phyloP scores from a whole-genome alignment of 495 filamentous ascomycete genomes.

The Daldinia grandis region DNA sequence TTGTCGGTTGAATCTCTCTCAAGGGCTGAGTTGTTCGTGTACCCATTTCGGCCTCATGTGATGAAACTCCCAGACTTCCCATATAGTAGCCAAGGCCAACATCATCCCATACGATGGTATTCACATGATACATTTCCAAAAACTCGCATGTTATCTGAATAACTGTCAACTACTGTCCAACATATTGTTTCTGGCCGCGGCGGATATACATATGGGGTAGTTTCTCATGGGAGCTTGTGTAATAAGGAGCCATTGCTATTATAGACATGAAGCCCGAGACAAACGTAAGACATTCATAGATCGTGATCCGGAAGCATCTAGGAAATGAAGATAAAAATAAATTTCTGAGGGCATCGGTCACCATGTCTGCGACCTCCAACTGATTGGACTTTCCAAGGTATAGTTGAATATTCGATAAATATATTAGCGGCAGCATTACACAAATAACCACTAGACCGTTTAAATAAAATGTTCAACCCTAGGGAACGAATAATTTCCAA shows the following conservation, averaged over 20 bases:
- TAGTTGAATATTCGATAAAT: not conserved
- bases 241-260: not conserved
- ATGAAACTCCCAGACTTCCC: not conserved
- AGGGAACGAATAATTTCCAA: not conserved
- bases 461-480: not conserved
- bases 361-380: not conserved
- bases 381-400: not conserved
- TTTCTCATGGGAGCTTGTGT: constrained; percentile 2
- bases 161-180: constrained; percentile 1
- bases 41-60: constrained; percentile 5
- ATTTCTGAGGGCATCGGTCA: not conserved
- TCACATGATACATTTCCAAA: constrained; percentile 1
- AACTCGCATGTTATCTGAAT: not conserved
- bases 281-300: constrained; percentile 41
- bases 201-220: constrained; percentile 20
- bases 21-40: constrained; percentile 14
- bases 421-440: too few species aligned
- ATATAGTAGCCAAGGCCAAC: constrained; percentile 3
- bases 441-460: not conserved
- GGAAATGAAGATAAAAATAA: not conserved
- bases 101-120: constrained; percentile 15
- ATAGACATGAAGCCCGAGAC: constrained; percentile 28
- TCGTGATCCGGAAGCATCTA: constrained; percentile 4
- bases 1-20: not conserved
- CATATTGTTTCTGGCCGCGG: constrained; percentile 9